Percentiles rank a stretch among this genome's conserved stretches.
These are phyloP conservation scores for Dioszegia crocea DNA, from an alignment of 768 basidiomycete species.

Conservation along the genomic window DNA sequence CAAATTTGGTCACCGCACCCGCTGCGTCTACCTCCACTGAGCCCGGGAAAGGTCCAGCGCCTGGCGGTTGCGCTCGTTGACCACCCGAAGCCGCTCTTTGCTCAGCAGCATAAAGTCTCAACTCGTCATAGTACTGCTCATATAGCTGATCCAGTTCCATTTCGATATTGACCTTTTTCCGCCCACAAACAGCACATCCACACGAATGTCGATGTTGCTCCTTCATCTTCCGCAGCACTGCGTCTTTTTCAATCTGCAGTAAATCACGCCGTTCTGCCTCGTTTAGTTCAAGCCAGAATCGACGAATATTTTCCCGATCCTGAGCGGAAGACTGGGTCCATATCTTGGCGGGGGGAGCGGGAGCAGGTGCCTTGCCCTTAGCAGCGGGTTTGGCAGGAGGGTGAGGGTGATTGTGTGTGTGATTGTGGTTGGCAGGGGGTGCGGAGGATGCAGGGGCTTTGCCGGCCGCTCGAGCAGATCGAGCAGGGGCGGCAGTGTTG, in stretches of 20 bases:
- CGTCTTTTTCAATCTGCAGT: slow-evolving; percentile 97
- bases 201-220: slow-evolving; percentile 97
- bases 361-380: slow-evolving; percentile 41
- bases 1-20: slow-evolving; percentile 61
- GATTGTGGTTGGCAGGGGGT: slow-evolving; percentile 31
- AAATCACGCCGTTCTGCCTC: slow-evolving; percentile 77
- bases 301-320: slow-evolving; percentile 94
- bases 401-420: slow-evolving; percentile 57
- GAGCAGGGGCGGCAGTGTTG: slow-evolving; percentile 34
- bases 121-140: slow-evolving; percentile 99
- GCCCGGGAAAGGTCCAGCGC: slow-evolving; percentile 96
- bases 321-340: slow-evolving; percentile 90
- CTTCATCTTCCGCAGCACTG: slow-evolving; percentile 97
- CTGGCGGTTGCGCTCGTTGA: slow-evolving; percentile 83
- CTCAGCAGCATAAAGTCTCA: slow-evolving; percentile 92
- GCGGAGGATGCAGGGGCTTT: slow-evolving; percentile 46
- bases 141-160: slow-evolving; percentile 99
- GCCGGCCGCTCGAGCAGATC: slow-evolving; percentile 50
- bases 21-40: slow-evolving; percentile 94
- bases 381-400: slow-evolving; percentile 43
- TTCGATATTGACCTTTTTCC: slow-evolving; percentile 98
- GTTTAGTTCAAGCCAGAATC: slow-evolving; percentile 91
- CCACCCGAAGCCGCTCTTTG: slow-evolving; percentile 67
- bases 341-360: slow-evolving; percentile 60
- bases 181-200: slow-evolving; percentile 89